Base-by-base conservation (phyloP, 352 stramenopile species). In the Phytophthora sojae region DNA sequence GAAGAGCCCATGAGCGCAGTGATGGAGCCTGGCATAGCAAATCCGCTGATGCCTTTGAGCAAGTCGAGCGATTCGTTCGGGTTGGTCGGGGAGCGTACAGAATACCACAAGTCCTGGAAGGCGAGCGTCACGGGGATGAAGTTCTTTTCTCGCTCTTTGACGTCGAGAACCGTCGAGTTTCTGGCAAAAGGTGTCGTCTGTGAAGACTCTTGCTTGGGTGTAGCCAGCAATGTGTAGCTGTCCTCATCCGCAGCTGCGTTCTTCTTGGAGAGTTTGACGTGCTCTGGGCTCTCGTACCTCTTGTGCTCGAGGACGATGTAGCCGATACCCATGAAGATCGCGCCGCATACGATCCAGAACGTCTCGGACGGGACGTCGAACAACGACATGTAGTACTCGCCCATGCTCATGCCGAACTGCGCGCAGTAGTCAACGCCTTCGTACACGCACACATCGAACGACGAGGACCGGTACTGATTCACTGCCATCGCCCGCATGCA, bases 1-100 rank as follows among this genome's bases (percentile, higher is more conserved):
- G 71, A 90, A 2, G 76, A 91, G 12, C 91, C 92, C 88, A 97
- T 97, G 4, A 98, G 70, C 12, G 91, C 93, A n/a, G 89, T 98
- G 71, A 98, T 86, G 14, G 80, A 69, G 6, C 85, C 85, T 29
- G 84, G 84, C 1, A 64, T 39, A 6, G 79, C 76, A 29, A 73
- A 75, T 6, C 81, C 84, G 21, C 53, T 81, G 59, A 93, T 81
- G 2, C 76, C 68, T 21, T 82, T 77, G 8, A 98, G 72, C 44
- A 98, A 66, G 35, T 94, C 77, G 1, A 95, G 57, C 21, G 88
- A 80, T 21, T 77, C 70, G 26, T 86, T 77, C 19, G 62, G 49
- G 37, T 75, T 80, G 35, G 45, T 57, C 14, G 78, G 76, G 25
- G 75, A 70, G 37, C 72, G 69, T 9, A 86, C 76, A 0, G 69